Conservation (phyloP, 2,329 filamentous ascomycete species). For the Arachnopeziza araneosa region DNA sequence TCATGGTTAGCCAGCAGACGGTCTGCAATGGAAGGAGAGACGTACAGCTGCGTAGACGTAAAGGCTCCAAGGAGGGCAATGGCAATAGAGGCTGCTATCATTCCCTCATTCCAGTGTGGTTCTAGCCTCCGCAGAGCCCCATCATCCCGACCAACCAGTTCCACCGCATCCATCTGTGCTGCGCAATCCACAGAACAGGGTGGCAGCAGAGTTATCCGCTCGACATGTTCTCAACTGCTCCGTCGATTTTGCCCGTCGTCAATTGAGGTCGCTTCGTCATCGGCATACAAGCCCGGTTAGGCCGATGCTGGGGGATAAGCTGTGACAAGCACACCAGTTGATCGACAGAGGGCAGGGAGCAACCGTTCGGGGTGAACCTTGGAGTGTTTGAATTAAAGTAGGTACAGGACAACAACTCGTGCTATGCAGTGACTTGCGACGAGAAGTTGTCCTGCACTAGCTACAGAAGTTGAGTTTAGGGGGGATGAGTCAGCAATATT, state of each 20-base stretch:
- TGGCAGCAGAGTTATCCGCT: background rate
- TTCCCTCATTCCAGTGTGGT: constrained; percentile 7
- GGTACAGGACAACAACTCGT: background rate
- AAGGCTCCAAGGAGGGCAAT: constrained; percentile 11
- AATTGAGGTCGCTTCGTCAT: background rate
- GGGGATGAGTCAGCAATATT: background rate
- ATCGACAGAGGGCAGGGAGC: background rate
- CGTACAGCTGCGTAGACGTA: constrained; percentile 10
- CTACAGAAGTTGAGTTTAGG: background rate
- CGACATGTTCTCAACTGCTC: background rate
- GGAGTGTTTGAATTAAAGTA: background rate
- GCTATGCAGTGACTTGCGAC: background rate
- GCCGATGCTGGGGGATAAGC: too few relatives aligned
- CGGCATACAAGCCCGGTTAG: background rate
- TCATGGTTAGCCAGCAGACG: background rate
- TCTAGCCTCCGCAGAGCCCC: constrained; percentile 1
- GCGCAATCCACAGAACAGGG: background rate
- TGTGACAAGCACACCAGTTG: background rate
- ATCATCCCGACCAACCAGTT: background rate
- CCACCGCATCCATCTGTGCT: background rate
- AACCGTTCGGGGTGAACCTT: background rate
- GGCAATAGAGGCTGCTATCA: constrained; percentile 6
- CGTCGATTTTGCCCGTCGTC: background rate
- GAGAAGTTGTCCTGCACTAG: background rate
- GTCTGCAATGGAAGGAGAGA: background rate